Conservation (phyloP, 1,284 basidiomycete species). For the Neotropicomus parvogracilis region DNA sequence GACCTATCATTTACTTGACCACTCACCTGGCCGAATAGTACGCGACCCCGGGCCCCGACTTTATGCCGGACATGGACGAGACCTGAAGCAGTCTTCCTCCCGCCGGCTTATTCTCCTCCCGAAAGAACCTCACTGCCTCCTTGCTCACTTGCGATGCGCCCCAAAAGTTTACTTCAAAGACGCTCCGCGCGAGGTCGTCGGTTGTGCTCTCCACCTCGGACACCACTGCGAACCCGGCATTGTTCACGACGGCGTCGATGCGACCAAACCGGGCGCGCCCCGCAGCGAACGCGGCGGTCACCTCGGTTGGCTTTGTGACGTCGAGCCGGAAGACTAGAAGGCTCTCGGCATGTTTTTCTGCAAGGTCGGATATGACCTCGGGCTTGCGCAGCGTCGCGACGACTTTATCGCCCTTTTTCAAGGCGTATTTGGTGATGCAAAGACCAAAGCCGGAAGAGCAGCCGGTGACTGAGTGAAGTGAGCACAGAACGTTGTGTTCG, state of each 20-base stretch:
- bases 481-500: not conserved
- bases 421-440: constrained; percentile 11
- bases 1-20: too few relatives aligned
- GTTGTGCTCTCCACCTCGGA: constrained; percentile 16
- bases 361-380: constrained; percentile 27
- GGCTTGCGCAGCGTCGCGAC: constrained; percentile 36
- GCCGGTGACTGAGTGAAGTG: constrained; percentile 21
- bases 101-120: constrained; percentile 24
- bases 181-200: constrained; percentile 23
- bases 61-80: constrained; percentile 17
- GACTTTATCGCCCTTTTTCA: constrained; percentile 34
- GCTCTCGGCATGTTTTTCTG: constrained; percentile 20
- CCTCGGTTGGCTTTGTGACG: constrained; percentile 30
- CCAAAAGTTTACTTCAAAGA: constrained; percentile 39
- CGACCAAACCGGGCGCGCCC: constrained; percentile 35
- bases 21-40: constrained; percentile 24
- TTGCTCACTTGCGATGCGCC: constrained; percentile 31
- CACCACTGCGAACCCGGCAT: constrained; percentile 27
- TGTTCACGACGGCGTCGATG: constrained; percentile 44
- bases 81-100: constrained; percentile 28
- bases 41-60: not conserved
- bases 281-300: constrained; percentile 33
- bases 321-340: constrained; percentile 40
- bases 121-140: too few relatives aligned
- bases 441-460: constrained; percentile 24